These are phyloP conservation scores for Sugiyamaella boreocaroliniensis DNA, from an alignment of 805 yeast species.

Conservation along the genomic window DNA sequence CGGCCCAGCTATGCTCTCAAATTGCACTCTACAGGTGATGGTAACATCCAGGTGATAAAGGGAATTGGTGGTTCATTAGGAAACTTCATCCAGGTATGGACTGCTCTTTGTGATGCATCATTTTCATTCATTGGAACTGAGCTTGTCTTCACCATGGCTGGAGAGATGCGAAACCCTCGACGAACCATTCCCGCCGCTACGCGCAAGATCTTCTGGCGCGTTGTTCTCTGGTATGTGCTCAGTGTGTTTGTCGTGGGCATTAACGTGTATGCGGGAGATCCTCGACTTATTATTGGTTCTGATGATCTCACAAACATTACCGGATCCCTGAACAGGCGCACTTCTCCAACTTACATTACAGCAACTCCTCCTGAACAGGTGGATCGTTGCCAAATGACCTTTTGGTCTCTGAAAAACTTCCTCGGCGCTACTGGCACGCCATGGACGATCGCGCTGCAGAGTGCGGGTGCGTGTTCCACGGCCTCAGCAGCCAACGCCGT, in stretches of 20 bases:
- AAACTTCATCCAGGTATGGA: conserved; percentile 35
- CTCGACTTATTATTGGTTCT: conserved; percentile 29
- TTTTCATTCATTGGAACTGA: conserved; percentile 81
- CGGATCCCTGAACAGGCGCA: background rate
- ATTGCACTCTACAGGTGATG: background rate
- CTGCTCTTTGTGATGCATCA: conserved; percentile 57
- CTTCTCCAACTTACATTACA: background rate
- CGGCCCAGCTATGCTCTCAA: conserved; percentile 39
- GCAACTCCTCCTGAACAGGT: conserved; percentile 4
- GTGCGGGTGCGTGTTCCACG: conserved; percentile 45
- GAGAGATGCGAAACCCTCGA: conserved; percentile 79
- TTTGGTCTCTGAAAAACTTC: conserved; percentile 2
- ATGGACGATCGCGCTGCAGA: conserved; percentile 50
- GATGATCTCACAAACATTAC: background rate
- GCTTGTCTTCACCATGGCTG: conserved; percentile 74
- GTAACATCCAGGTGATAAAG: conserved; percentile 1
- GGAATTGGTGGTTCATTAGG: conserved; percentile 45
- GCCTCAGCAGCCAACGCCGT: conserved; percentile 48
- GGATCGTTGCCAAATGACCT: conserved; percentile 1
- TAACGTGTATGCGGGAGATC: conserved; percentile 73
- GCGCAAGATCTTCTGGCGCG: conserved; percentile 64
- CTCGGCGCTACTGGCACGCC: conserved; percentile 21
- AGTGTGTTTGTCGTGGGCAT: conserved; percentile 64
- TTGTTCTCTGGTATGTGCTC: conserved; percentile 56
- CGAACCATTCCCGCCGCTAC: conserved; percentile 73